Conservation (phyloP, 2,329 filamentous ascomycete species). For the Fusarium hostae region DNA sequence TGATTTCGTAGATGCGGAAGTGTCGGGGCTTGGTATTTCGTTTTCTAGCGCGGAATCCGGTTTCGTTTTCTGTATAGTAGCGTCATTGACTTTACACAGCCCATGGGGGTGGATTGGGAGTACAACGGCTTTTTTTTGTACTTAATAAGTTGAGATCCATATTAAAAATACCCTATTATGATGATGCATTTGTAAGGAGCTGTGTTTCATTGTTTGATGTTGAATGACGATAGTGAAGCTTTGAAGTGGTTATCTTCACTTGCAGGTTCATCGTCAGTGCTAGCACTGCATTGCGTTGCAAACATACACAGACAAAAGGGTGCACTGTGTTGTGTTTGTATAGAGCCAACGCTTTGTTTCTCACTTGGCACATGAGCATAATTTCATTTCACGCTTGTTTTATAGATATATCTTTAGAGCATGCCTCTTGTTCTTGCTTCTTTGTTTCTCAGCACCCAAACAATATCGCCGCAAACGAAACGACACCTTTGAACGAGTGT, state of each 20-base stretch:
- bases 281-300: not conserved
- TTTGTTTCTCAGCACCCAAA: not conserved
- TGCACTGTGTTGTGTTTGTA: slow-evolving; percentile 2
- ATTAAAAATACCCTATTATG: not conserved
- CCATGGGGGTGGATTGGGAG: not conserved
- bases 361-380: not conserved
- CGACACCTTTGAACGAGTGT: not conserved
- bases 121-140: not conserved
- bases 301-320: not conserved
- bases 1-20: not conserved
- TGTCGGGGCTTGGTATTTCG: slow-evolving; percentile 16
- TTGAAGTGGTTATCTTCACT: not conserved
- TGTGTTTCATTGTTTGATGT: not conserved
- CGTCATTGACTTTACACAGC: slow-evolving; percentile 24
- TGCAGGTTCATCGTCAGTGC: not conserved
- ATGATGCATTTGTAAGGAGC: not conserved
- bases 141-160: slow-evolving; percentile 2
- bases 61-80: slow-evolving; percentile 17
- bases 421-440: not conserved
- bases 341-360: not conserved
- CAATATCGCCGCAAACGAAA: not conserved
- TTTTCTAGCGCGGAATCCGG: slow-evolving; percentile 10
- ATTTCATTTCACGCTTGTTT: not conserved
- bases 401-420: not conserved
- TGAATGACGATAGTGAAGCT: not conserved